phyloP scores from a whole-genome alignment of 306 rosid genomes.

The Macrotyloma uniflorum region DNA sequence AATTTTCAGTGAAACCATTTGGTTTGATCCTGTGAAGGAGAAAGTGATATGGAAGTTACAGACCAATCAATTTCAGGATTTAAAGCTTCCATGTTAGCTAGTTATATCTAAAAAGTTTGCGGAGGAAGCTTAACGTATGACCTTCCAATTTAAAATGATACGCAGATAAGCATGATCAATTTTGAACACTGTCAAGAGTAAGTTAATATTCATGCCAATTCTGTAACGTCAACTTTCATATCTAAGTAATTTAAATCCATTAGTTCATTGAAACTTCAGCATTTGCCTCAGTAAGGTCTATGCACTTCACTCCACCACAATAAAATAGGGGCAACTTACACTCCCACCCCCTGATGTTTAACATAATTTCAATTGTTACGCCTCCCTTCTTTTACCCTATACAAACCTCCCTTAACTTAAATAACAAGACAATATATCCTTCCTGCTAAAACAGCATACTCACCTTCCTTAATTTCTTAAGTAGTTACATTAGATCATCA shows the following conservation, averaged over 20 bases:
- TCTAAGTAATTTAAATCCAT: not conserved
- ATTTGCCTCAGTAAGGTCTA: not conserved
- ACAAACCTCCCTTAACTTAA: too few species aligned
- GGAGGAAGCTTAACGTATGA: too few species aligned
- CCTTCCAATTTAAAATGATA: not conserved
- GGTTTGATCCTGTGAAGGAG: not conserved
- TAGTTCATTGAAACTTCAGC: not conserved
- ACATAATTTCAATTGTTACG: too few species aligned
- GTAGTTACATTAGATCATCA: too few species aligned
- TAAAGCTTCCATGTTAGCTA: not conserved
- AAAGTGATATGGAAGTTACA: not conserved
- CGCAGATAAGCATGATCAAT: not conserved
- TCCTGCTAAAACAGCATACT: too few species aligned
- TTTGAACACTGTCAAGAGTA: not conserved
- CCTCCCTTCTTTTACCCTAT: not conserved
- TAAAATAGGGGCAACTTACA: not conserved
- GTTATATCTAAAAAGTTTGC: not conserved
- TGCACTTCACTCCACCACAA: not conserved
- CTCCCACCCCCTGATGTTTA: too few species aligned
- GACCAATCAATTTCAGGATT: not conserved
- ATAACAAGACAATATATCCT: too few species aligned
- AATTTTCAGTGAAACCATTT: constrained; percentile 12
- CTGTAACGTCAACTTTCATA: not conserved
- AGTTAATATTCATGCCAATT: not conserved
- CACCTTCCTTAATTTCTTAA: too few species aligned